Percentiles rank a stretch among this genome's conserved stretches.
phyloP scores from a whole-genome alignment of 2,329 filamentous ascomycete genomes.

The Diaporthe longicolla region DNA sequence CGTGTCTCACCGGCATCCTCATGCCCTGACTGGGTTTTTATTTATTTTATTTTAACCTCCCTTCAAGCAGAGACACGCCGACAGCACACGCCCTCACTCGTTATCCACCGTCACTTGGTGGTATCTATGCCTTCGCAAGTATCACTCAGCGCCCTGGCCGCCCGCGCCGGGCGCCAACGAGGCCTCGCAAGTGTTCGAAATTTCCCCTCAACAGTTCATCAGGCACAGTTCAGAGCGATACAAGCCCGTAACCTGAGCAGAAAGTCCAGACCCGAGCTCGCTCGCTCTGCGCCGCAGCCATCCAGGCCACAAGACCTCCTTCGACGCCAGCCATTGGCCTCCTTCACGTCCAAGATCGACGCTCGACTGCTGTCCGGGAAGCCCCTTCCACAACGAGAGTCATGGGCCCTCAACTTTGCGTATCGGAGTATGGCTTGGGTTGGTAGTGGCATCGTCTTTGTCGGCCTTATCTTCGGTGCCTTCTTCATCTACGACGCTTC shows the following conservation, averaged over 20 bases:
- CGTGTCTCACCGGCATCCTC: neutral
- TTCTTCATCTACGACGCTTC: slow-evolving; percentile 96
- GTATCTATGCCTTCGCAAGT: slow-evolving; percentile 41
- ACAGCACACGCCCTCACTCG: neutral
- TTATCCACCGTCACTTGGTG: slow-evolving; percentile 17
- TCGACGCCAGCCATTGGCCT: slow-evolving; percentile 34
- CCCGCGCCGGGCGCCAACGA: slow-evolving; percentile 40
- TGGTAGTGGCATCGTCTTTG: slow-evolving; percentile 81
- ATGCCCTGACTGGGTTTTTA: slow-evolving; percentile 1
- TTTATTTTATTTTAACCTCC: neutral
- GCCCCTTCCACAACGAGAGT: slow-evolving; percentile 64
- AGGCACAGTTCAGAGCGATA: slow-evolving; percentile 22
- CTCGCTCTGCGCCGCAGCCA: slow-evolving; percentile 29
- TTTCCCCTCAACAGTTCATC: neutral
- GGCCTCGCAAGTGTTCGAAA: slow-evolving; percentile 24
- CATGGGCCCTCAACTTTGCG: slow-evolving; percentile 68
- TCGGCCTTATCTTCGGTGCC: slow-evolving; percentile 77
- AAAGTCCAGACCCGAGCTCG: slow-evolving; percentile 25
- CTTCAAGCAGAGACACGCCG: neutral
- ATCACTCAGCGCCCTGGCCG: slow-evolving; percentile 34
- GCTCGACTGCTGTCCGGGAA: slow-evolving; percentile 65
- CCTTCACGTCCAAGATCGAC: slow-evolving; percentile 47
- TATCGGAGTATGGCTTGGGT: slow-evolving; percentile 80
- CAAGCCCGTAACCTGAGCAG: slow-evolving; percentile 35
- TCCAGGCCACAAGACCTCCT: slow-evolving; percentile 29